Base-by-base conservation (phyloP, 768 basidiomycete species). In the Naganishia vaughanmartiniae region DNA sequence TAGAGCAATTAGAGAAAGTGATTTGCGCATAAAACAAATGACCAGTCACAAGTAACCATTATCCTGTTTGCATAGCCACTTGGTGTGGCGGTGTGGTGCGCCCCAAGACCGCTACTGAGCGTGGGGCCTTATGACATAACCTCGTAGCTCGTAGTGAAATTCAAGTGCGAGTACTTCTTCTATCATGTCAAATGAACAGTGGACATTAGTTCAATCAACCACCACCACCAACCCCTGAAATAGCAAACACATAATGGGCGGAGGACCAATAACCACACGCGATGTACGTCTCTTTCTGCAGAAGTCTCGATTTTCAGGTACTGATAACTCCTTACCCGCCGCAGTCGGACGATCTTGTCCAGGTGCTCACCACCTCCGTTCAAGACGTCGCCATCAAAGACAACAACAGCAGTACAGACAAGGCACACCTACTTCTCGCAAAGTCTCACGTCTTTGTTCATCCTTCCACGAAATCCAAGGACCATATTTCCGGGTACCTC, bases 391-490 rank as follows among this genome's bases (percentile, higher is more conserved):
- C 60, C 30, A 63, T 26, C 33, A 26, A 11, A 1, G 58, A 39
- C 58, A 24, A 12, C 36, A 24, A 6, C n/a, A 15, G 24, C 36
- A 17, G 39, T 17, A 30, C 39, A 45, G 48, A 58, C 33, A 69
- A 80, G 67, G 80, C 78, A 15, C 69, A 74, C 30, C 84, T 97
- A 57, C 80, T 97, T 17, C 96, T 92, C 76, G 89, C 88, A 81
- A 96, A 95, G 80, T 91, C 90, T 51, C 94, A 93, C 80, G 95
- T 97, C 54, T 93, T 95, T 78, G 88, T 99, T 54, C 92, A 97
- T 75, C 96, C 96, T 0, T 95, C 93, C 2, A 88, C 90, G 3
- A 94, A 93, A 79, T 85, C 90, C 1, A 86, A 90, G 76, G 96
- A 98, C 81, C 95, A 97, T 80, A 91, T 97, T 42, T 88, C 92